phyloP scores from a whole-genome alignment of 208 protist genomes.

The Trichomonas vaginalis region DNA sequence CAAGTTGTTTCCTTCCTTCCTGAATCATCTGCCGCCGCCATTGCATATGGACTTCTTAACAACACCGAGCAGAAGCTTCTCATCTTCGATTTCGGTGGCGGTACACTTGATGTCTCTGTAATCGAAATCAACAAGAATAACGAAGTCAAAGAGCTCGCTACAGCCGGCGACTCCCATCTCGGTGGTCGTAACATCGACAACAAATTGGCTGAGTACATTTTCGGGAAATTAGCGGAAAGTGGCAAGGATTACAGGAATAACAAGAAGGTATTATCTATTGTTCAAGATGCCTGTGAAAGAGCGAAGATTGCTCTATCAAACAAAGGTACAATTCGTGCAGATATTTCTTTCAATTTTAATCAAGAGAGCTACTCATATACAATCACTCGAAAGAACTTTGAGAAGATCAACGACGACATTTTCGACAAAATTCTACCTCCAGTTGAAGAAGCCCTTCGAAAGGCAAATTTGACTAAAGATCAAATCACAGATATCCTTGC shows the following conservation, averaged over 20 bases:
- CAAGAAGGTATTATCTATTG: neutral
- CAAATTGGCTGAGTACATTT: neutral
- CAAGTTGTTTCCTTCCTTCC: constrained; percentile 54
- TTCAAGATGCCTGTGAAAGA: neutral
- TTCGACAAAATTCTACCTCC: constrained; percentile 27
- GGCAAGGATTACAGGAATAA: neutral
- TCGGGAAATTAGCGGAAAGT: neutral
- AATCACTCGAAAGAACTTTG: neutral
- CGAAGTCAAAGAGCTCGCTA: neutral
- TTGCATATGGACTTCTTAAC: constrained; percentile 49
- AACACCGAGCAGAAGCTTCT: constrained; percentile 35
- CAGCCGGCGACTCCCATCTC: neutral
- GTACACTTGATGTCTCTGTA: neutral
- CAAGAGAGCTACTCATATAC: neutral
- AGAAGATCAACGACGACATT: constrained; percentile 42
- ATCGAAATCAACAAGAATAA: neutral
- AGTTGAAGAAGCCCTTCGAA: constrained; percentile 70
- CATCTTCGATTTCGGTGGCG: neutral
- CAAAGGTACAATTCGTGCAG: neutral
- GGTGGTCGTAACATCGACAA: neutral
- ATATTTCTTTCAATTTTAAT: neutral
- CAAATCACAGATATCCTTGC: constrained; percentile 84
- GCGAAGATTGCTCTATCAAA: neutral
- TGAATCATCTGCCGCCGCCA: constrained; percentile 55
- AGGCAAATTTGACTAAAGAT: constrained; percentile 70